Conservation (phyloP, 1,284 basidiomycete species). For the Agaricales sp. region DNA sequence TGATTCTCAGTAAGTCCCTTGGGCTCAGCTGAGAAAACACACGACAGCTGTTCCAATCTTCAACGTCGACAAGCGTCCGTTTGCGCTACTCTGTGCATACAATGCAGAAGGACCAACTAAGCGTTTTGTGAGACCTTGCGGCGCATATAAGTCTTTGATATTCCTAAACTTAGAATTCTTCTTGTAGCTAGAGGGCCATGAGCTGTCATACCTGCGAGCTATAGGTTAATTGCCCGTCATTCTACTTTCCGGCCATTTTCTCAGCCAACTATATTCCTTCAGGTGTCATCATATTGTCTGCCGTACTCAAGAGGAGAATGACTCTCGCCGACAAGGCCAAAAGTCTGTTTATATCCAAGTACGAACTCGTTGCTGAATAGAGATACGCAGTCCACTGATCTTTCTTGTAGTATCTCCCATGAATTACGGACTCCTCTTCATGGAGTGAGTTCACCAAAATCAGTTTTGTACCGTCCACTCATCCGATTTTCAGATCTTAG, state of each 20-base stretch:
- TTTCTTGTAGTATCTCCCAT: conserved; percentile 71
- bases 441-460: conserved; percentile 60
- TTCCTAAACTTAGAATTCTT: conserved; percentile 6
- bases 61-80: conserved; percentile 89
- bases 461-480: conserved; percentile 8
- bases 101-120: conserved; percentile 72
- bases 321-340: conserved; percentile 91
- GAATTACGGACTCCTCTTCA: conserved; percentile 87
- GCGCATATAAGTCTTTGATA: too few species aligned
- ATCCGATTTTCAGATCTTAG: conserved; percentile 52
- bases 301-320: conserved; percentile 88
- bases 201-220: conserved; percentile 84
- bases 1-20: background rate
- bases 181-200: conserved; percentile 77
- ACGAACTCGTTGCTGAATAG: conserved; percentile 17
- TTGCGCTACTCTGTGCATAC: conserved; percentile 87
- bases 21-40: background rate
- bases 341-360: conserved; percentile 87
- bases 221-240: conserved; percentile 39
- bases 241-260: conserved; percentile 2
- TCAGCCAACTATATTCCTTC: conserved; percentile 9
- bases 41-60: conserved; percentile 85
- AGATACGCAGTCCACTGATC: conserved; percentile 10
- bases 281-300: conserved; percentile 91
- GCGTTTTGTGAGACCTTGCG: conserved; percentile 53